Base-by-base conservation (phyloP, 306 rosid species). In the Cucumis cinereus region DNA sequence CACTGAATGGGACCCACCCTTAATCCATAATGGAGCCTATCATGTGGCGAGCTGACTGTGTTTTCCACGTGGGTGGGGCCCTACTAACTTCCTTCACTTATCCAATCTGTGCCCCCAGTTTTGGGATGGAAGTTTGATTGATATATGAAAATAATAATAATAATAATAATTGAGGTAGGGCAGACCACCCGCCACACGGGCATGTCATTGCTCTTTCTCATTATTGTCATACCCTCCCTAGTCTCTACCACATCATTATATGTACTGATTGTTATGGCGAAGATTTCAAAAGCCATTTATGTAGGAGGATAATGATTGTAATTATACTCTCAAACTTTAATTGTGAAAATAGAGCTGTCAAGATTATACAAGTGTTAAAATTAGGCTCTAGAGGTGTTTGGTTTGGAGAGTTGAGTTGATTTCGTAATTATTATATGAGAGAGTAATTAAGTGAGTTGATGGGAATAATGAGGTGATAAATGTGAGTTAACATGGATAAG, bases 11-110 rank as follows among this genome's bases (percentile, higher is more conserved):
- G 12, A 23, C 61, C 47, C 60, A 17, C 41, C 24, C 24, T 28
- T 47, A 45, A 28, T 71, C 43, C 20, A 71, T 71, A 9, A 49
- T 71, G 60, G 24, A 43, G 55, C 33, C 54, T 5, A 49, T 68
- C 54, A 72, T 72, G 61, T 30, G 60, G 60, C 47, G 28, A 49
- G 60, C 61, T 72, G 61, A 72, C 61, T 52, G 60, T 52, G 59
- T 71, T 28, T 4, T 52, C 47, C 76, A 52, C 76, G 19, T 72
- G 76, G 76, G 76, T 72, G 76, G 76, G 76, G 16, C 76, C 76
- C 1, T 20, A 23, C 59, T 71, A 40, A 26, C 76, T 72, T 26
- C 60, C 56, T 14, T 14, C 10, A 3, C 76, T 72, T 72, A 72
- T 72, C 76, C 76, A 72, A 72, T 52, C 61, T 52, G 45, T 28